Percentiles rank a stretch among this genome's conserved stretches.
Evolutionary conservation across 2,329 filamentous ascomycete species (phyloP).

Genomic region (Neonectria punicea): DNA sequence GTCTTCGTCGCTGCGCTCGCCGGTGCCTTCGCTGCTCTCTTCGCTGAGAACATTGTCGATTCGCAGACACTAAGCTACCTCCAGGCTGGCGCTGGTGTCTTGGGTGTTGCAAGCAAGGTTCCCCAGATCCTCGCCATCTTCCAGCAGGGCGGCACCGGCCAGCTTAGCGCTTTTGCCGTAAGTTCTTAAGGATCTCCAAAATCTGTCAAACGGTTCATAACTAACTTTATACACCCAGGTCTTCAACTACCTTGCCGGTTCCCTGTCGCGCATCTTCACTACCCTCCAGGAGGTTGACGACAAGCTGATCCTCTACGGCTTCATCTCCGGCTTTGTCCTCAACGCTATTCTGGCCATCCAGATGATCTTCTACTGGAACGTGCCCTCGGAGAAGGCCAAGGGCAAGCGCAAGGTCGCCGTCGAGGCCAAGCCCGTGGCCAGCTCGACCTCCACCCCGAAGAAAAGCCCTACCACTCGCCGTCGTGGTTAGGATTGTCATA

Average conservation of each 20-base stretch:
- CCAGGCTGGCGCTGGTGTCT: slow-evolving; percentile 83
- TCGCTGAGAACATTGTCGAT: slow-evolving; percentile 72
- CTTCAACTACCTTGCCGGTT: slow-evolving; percentile 96
- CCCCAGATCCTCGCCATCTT: slow-evolving; percentile 93
- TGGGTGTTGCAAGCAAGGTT: slow-evolving; percentile 90
- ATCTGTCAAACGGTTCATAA: neutral
- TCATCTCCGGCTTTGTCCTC: slow-evolving; percentile 89
- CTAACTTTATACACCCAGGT: slow-evolving; percentile 66
- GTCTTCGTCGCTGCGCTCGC: slow-evolving; percentile 83
- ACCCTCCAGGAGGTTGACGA: slow-evolving; percentile 98
- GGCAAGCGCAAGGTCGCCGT: slow-evolving; percentile 54
- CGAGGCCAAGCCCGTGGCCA: slow-evolving; percentile 44
- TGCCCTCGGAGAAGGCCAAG: slow-evolving; percentile 60
- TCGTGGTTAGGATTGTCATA: slow-evolving; percentile 49
- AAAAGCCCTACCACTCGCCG: slow-evolving; percentile 58
- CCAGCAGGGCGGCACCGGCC: slow-evolving; percentile 87
- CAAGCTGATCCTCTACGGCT: slow-evolving; percentile 94
- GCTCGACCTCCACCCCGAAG: slow-evolving; percentile 47
- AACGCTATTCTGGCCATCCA: slow-evolving; percentile 88
- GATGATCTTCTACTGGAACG: slow-evolving; percentile 98
- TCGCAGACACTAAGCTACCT: slow-evolving; percentile 76
- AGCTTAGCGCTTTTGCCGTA: slow-evolving; percentile 96
- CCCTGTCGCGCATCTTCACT: slow-evolving; percentile 94
- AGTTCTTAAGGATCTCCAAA: slow-evolving; percentile 50
- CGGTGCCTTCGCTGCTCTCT: slow-evolving; percentile 74